These are phyloP conservation scores for Bryoerythrophyllum caledonicum DNA, from an alignment of 225 moss, liverwort and hornwort genomes.

Conservation along the genomic window DNA sequence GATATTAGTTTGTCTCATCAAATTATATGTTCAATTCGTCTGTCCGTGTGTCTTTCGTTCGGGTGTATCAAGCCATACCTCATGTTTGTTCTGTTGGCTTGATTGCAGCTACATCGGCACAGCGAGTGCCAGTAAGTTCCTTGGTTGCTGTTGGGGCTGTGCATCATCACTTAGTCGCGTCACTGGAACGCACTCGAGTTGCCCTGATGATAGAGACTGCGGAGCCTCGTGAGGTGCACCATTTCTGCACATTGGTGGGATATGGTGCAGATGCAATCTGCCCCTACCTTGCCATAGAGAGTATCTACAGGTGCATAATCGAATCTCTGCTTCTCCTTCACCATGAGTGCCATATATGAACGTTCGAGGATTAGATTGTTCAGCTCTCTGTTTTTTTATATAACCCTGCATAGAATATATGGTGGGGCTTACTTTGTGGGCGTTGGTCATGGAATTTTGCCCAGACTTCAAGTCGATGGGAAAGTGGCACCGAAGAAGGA, in stretches of 20 bases:
- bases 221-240: conserved; percentile 79
- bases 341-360: not conserved
- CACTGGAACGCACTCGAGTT: conserved; percentile 63
- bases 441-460: conserved; percentile 3
- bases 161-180: conserved; percentile 67
- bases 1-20: not conserved
- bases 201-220: conserved; percentile 71
- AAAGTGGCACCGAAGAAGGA: conserved; percentile 56
- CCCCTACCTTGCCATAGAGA: conserved; percentile 72
- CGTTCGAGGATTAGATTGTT: not conserved
- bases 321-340: not conserved
- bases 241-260: conserved; percentile 78
- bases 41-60: not conserved
- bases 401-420: not conserved
- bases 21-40: not conserved
- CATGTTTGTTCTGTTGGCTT: conserved; percentile 5
- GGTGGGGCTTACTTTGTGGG: not conserved
- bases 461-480: conserved; percentile 67
- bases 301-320: conserved; percentile 49
- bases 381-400: not conserved
- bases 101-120: conserved; percentile 53
- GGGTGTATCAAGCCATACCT: not conserved
- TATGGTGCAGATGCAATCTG: conserved; percentile 81
- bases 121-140: conserved; percentile 61
- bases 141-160: conserved; percentile 67